phyloP scores from a whole-genome alignment of 306 rosid genomes.

The Vicia villosa region DNA sequence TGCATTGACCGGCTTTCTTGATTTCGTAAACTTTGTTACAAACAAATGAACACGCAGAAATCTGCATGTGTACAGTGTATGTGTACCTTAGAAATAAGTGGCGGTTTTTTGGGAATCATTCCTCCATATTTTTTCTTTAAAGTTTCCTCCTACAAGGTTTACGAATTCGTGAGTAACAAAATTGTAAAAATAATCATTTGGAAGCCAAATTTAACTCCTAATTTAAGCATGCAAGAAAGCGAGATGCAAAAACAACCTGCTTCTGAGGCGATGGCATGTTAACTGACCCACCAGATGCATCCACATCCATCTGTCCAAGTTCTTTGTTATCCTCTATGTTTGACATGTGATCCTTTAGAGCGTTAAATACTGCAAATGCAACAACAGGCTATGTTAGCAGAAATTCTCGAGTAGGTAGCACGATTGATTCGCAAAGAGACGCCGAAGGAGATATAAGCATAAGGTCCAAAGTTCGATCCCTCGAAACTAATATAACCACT shows the following conservation, averaged over 20 bases:
- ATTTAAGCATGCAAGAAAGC: conserved; percentile 21
- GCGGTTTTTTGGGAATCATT: conserved; percentile 80
- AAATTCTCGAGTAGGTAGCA: not conserved
- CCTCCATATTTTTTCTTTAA: conserved; percentile 96
- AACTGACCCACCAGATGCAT: conserved; percentile 45
- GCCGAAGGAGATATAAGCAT: not conserved
- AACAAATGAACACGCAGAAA: conserved; percentile 22
- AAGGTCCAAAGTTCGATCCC: not conserved
- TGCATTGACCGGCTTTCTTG: conserved; percentile 10
- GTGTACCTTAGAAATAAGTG: conserved; percentile 82
- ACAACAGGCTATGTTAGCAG: conserved; percentile 28
- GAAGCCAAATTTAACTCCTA: not conserved
- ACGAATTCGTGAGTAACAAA: conserved; percentile 37
- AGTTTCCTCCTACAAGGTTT: conserved; percentile 63
- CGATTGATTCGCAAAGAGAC: not conserved
- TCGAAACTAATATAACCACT: not conserved
- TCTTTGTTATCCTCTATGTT: conserved; percentile 60
- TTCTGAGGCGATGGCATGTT: conserved; percentile 56
- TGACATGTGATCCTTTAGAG: conserved; percentile 52
- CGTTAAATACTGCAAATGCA: conserved; percentile 44
- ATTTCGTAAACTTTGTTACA: not conserved
- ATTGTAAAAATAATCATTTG: conserved; percentile 10
- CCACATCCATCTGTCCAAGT: conserved; percentile 51
- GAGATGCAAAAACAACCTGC: conserved; percentile 55
- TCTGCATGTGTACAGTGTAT: conserved; percentile 33